Evolutionary conservation across 768 basidiomycete genomes (phyloP), one percentile per base, ranked within the genome.

Genomic region (Mycena rebaudengoi): DNA sequence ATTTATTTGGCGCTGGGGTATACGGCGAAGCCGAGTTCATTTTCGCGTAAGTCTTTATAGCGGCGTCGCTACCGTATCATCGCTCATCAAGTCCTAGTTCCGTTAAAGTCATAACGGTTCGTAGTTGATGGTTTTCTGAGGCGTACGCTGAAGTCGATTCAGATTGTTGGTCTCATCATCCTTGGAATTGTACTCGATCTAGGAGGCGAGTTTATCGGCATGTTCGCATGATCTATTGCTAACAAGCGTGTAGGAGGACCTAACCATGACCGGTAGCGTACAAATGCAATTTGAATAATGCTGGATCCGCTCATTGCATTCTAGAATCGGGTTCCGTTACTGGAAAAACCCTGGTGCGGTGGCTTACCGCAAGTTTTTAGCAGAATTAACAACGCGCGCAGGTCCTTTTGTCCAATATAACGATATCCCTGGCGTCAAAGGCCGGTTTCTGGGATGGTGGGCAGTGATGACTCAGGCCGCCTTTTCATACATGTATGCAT

Each of bases 11-110:
- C 48, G 89, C 91, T 43, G 89, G 87, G 77, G 91, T 86, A 28
- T 94, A 94, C 69, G 91, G 92, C 33, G 93, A 95, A 75, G 87
- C 88, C 7, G 95, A 96, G 75, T 96, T 96, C 71, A 82, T 88
- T 49, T 96, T 96, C 73, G 93, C 93, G 83, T 90, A 64, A 73
- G 87, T 70, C 82, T 72, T 14, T 8, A 18, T 14, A 14, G 10
- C 26, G 12, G 1, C 18, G 12, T 33, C 40, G 1, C 29, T 52
- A 29, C 33, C 18, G 64, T 14, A 39, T 26, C 16, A 50, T 40
- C 25, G 41, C 18, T 40, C 33, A 49, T 50, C 32, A 14, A 21
- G 23, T 13, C 50, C 23, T 44, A 78, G 86, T 5, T 94, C 92
- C 8, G 94, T 97, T 80, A 96, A 96, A 76, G 91, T 97, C n/a